Conservation (phyloP, 2,329 filamentous ascomycete species). For the Fusarium ambrosium region DNA sequence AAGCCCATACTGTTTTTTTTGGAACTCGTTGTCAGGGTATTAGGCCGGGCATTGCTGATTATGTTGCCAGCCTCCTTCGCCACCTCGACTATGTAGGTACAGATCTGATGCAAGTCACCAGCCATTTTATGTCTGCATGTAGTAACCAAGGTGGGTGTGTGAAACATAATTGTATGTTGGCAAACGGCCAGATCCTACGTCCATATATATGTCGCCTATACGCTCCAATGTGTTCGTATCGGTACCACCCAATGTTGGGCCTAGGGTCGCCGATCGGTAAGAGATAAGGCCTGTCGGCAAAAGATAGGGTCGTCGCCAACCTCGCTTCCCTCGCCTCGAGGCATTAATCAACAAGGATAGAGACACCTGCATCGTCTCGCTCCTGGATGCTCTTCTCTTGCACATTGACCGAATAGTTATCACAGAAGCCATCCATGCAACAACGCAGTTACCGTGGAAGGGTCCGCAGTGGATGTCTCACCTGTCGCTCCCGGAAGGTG, state of each 20-base stretch:
- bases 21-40: neutral
- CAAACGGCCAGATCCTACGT: too few species aligned
- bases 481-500: constrained; percentile 39
- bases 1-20: neutral
- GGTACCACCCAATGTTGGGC: neutral
- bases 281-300: neutral
- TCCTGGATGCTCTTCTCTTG: neutral
- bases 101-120: neutral
- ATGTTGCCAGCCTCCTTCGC: neutral
- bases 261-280: neutral
- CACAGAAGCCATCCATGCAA: constrained; percentile 16
- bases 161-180: too few species aligned
- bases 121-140: neutral
- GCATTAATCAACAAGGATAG: neutral
- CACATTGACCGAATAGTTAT: too few species aligned
- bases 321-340: neutral
- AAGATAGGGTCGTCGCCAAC: neutral
- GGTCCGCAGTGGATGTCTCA: constrained; percentile 40
- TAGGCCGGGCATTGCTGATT: neutral
- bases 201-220: too few species aligned
- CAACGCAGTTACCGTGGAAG: constrained; percentile 35
- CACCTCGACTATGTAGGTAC: neutral
- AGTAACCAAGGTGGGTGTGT: too few species aligned
- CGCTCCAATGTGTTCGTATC: too few species aligned
- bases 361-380: neutral